Base-by-base conservation (phyloP, 768 basidiomycete species). In the Holtermannia corniformis region DNA sequence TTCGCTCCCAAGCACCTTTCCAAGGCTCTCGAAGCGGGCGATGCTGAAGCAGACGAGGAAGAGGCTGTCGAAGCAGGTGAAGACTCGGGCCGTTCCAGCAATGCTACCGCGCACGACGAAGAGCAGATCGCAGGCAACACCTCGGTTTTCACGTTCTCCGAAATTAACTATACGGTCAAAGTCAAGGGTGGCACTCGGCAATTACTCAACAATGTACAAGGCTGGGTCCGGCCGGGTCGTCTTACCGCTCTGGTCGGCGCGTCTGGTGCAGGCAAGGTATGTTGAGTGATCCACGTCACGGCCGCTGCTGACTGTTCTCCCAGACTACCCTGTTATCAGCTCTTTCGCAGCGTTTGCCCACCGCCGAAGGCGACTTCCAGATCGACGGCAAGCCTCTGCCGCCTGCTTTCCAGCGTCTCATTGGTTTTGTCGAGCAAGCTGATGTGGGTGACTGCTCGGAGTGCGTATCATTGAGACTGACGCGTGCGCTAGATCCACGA, bases 221-320 rank as follows among this genome's bases (percentile, higher is more conserved):
- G 87, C 0, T 90, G 79, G 68, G 86, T 87, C 19, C 80, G 80
- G 10, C 89, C 87, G 0, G 88, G 89, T 3, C 87, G 82, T 69
- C 81, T 43, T 56, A 89, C 88, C 0, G 89, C 87, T 0, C 77
- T 92, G 10, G 88, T 92, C 87, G 88, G 88, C 3, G 59, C 63
- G 5, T 68, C 66, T 14, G 71, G 71, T 28, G 67, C 66, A 2
- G 64, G 65, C 11, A 66, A 69, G 44, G 65, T 37, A 7, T 37
- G 37, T 5, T 13, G 23, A 23, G 3, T 26, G 14, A 12, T 27
- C 10, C 5, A 27, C 16, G 19, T 32, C 32, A n/a, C n/a, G n/a
- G n/a, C n/a, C n/a, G n/a, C n/a, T n/a, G n/a, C n/a, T n/a, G n/a
- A n/a, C n/a, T n/a, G n/a, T n/a, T n/a, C n/a, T n/a, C 3, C 2